These are phyloP conservation scores for Colletotrichum karsti DNA, from an alignment of 2,329 filamentous ascomycete species.

Conservation along the genomic window DNA sequence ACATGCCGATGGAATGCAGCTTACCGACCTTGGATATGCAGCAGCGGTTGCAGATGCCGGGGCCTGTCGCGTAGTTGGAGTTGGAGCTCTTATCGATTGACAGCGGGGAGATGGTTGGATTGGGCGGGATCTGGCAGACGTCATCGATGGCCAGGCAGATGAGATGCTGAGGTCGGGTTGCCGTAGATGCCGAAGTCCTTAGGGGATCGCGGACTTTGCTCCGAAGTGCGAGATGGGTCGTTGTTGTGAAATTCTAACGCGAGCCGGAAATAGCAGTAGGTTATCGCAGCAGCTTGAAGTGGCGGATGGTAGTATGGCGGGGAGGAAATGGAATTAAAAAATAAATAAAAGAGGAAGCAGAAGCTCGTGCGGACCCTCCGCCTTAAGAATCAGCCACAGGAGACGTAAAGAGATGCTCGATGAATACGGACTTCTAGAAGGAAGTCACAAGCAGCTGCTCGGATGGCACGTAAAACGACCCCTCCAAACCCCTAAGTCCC, in stretches of 20 bases:
- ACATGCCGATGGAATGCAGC: constrained; percentile 15
- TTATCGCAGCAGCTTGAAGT: not conserved
- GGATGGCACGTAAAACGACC: constrained; percentile 14
- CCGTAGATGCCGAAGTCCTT: not conserved
- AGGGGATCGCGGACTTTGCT: not conserved
- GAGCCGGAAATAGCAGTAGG: not conserved
- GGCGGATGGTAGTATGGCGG: not conserved
- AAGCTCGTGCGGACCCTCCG: constrained; percentile 9
- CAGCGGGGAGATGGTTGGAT: not conserved
- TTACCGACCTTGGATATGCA: constrained; percentile 13
- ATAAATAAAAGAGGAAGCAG: not conserved
- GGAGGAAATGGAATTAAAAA: not conserved
- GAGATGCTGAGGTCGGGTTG: not conserved
- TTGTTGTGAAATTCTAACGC: not conserved
- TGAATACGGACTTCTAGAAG: not conserved
- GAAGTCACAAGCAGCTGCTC: not conserved
- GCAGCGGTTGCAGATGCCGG: not conserved
- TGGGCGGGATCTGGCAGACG: constrained; percentile 4
- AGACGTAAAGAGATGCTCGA: not conserved
- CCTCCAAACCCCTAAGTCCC: not conserved
- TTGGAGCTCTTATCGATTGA: constrained; percentile 24
- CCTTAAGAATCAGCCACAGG: constrained; percentile 4
- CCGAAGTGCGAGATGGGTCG: not conserved
- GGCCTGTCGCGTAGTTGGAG: not conserved
- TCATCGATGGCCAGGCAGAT: constrained; percentile 7